A percentile compares a stretch with the other conserved stretches of the same genome.
Conservation (phyloP, 2,329 filamentous ascomycete species). For the Cladophialophora exuberans region DNA sequence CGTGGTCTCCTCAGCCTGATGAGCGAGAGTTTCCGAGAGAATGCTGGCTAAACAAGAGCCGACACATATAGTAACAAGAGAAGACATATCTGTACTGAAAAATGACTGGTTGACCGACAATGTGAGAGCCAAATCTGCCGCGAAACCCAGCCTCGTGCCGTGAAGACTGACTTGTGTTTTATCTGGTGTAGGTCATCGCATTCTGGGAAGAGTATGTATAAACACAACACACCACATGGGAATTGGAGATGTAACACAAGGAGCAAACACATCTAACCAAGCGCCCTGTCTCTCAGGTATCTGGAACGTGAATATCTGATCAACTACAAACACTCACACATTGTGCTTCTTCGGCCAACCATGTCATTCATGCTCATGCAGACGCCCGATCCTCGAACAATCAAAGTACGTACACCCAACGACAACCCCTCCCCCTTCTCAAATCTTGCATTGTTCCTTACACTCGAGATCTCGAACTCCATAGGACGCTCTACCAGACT, state of each 20-base stretch:
- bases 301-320: conserved; percentile 86
- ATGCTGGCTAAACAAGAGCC: conserved; percentile 13
- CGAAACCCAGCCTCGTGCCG: too few species aligned
- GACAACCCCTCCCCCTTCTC: neutral
- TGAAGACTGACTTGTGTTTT: neutral
- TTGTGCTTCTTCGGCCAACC: conserved; percentile 85
- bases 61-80: conserved; percentile 69
- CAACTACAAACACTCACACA: conserved; percentile 79
- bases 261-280: conserved; percentile 17
- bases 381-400: conserved; percentile 59
- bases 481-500: conserved; percentile 75
- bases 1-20: neutral
- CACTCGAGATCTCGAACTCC: conserved; percentile 37
- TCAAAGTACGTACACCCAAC: conserved; percentile 41
- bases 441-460: neutral
- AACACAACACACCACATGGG: neutral
- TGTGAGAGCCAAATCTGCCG: too few species aligned
- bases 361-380: conserved; percentile 93
- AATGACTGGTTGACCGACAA: conserved; percentile 98
- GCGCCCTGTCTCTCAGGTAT: conserved; percentile 54
- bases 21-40: too few species aligned
- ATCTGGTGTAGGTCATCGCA: conserved; percentile 80
- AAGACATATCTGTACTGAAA: conserved; percentile 86
- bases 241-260: too few species aligned
- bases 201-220: conserved; percentile 90